phyloP scores from a whole-genome alignment of 805 yeast species.

The Kuraishia piskuri region DNA sequence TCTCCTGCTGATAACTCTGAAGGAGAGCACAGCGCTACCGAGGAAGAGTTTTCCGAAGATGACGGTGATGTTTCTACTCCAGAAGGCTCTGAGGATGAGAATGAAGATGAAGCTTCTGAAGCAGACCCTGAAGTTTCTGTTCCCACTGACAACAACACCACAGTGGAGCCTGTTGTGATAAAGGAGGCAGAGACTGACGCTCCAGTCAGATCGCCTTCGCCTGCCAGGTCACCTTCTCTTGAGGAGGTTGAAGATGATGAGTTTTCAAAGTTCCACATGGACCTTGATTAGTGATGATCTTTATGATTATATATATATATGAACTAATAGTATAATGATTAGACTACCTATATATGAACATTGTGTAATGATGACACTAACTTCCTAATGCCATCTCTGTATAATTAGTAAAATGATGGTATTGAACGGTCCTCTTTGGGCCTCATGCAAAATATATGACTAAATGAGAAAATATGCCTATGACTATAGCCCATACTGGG shows the following conservation, averaged over 20 bases:
- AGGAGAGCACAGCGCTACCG: not conserved
- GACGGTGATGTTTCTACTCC: not conserved
- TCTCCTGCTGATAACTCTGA: not conserved
- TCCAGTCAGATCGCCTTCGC: not conserved
- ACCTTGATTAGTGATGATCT: not conserved
- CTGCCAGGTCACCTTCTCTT: not conserved
- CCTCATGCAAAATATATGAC: not conserved
- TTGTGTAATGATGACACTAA: too few relatives aligned
- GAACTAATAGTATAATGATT: too few relatives aligned
- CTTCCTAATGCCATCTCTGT: too few relatives aligned
- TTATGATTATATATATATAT: too few relatives aligned
- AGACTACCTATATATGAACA: too few relatives aligned
- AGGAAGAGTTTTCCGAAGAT: not conserved
- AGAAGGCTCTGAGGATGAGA: not conserved
- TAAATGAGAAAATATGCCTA: not conserved
- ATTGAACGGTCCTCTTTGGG: too few relatives aligned
- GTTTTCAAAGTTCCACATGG: not conserved
- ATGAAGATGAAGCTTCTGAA: not conserved
- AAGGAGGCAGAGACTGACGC: not conserved
- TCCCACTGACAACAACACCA: not conserved
- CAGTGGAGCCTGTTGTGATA: not conserved
- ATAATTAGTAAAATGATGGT: too few relatives aligned
- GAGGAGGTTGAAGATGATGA: not conserved
- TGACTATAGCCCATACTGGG: not conserved
- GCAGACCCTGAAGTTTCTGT: not conserved